phyloP scores from a whole-genome alignment of 108 stramenopile genomes.

The Skeletonema marinoi region DNA sequence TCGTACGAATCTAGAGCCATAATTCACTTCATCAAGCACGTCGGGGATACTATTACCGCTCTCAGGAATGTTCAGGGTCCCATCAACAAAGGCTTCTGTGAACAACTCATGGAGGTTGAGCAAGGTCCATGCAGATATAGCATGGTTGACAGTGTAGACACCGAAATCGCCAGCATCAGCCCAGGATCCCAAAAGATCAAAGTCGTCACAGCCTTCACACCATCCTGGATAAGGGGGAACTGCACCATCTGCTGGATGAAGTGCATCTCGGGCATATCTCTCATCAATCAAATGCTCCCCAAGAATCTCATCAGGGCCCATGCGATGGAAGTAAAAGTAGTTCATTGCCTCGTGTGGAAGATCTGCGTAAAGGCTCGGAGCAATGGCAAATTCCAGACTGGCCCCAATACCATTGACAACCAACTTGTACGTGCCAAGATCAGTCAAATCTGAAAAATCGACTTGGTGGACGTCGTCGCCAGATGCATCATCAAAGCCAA shows the following conservation, averaged over 20 bases:
- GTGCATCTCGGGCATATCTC: slow-evolving; percentile 22
- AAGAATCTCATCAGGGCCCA: slow-evolving; percentile 17
- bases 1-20: slow-evolving; percentile 26
- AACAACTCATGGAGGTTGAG: slow-evolving; percentile 25
- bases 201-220: slow-evolving; percentile 23
- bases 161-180: slow-evolving; percentile 35
- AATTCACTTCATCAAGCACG: slow-evolving; percentile 34
- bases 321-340: slow-evolving; percentile 42
- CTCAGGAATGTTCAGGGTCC: slow-evolving; percentile 19
- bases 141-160: slow-evolving; percentile 29
- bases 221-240: slow-evolving; percentile 26
- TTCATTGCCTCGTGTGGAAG: slow-evolving; percentile 40
- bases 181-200: slow-evolving; percentile 27
- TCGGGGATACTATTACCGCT: slow-evolving; percentile 29
- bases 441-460: slow-evolving; percentile 27
- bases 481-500: slow-evolving; percentile 27
- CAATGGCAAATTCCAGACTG: slow-evolving; percentile 14
- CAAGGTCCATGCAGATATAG: slow-evolving; percentile 25
- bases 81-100: slow-evolving; percentile 25
- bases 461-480: slow-evolving; percentile 27
- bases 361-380: slow-evolving; percentile 25
- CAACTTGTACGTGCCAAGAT: slow-evolving; percentile 19
- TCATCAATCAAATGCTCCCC: slow-evolving; percentile 22
- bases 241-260: slow-evolving; percentile 17
- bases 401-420: slow-evolving; percentile 25